Conservation (phyloP, 2,329 filamentous ascomycete species). For the Ophiostoma novo-ulmi region DNA sequence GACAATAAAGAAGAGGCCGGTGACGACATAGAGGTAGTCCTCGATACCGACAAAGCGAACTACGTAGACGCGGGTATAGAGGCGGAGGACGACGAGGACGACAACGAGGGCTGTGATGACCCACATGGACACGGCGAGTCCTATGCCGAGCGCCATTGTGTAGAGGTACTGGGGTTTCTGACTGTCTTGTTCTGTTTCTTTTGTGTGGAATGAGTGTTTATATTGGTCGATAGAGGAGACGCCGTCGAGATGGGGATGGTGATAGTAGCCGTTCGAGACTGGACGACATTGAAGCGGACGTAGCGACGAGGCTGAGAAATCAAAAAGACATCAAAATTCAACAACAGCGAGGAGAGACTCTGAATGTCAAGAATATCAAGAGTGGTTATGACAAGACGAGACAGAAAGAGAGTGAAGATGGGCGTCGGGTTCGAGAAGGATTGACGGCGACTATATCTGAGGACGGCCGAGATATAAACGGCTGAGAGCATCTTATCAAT, state of each 20-base stretch:
- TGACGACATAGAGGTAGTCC: conserved; percentile 7
- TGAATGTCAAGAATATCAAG: neutral
- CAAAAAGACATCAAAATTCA: neutral
- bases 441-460: neutral
- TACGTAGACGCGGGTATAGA: conserved; percentile 38
- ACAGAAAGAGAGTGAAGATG: neutral
- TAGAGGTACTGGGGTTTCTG: neutral
- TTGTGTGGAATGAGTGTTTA: neutral
- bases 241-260: neutral
- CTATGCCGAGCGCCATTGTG: conserved; percentile 28
- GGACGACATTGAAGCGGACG: neutral
- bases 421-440: neutral
- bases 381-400: neutral
- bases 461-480: neutral
- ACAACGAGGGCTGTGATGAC: conserved; percentile 35
- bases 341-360: neutral
- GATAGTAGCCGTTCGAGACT: neutral
- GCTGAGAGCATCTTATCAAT: neutral
- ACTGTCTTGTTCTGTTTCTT: neutral
- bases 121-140: conserved; percentile 37
- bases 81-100: conserved; percentile 35
- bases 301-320: neutral
- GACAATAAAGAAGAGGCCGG: conserved; percentile 33
- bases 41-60: conserved; percentile 34
- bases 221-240: neutral